Evolutionary conservation across 2,329 filamentous ascomycete species (phyloP), one percentile per base, ranked within the genome.

Genomic region (Fusarium clavum): DNA sequence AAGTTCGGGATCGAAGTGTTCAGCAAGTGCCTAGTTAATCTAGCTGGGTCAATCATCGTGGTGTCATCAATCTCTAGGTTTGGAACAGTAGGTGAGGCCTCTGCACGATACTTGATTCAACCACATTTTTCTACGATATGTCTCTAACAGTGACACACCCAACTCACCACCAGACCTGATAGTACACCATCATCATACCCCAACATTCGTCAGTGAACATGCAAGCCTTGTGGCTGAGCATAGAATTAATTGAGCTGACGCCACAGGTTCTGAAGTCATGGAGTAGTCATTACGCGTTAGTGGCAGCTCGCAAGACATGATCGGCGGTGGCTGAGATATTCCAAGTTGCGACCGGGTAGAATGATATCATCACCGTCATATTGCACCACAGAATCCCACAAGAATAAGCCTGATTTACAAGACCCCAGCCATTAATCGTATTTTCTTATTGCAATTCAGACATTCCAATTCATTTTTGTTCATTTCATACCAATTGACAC

Each of bases 331-430:
- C 54, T 66, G 55, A 49, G 14, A 22, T 16, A 20, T 67, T 66
- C 62, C 63, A 67, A 55, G 62, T 34, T 66, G 43, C 45, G 46
- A 61, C 62, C 34, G 25, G 40, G 41, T 48, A 52, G 20, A 47
- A 69, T 69, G 66, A 69, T 52, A 51, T 69, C 66, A 69, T 69
- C 51, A 52, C 41, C 27, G 61, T 69, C 66, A 69, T 69, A 32
- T 48, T 49, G 38, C 46, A 52, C 51, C 64, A 49, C 30, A 27
- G 14, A 64, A 53, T 41, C 47, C 24, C 61, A 49, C 27, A 32
- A 44, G 55, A n/a, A 34, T 30, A 56, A 62, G 66, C 66, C 52
- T 67, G 61, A 67, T 69, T 67, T 45, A 32, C 46, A 22, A 14
- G 30, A 32, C 45, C 25, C 48, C 38, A 22, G 44, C 45, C 41